phyloP scores from a whole-genome alignment of 345 rosid species.

The Linum lewisii region DNA sequence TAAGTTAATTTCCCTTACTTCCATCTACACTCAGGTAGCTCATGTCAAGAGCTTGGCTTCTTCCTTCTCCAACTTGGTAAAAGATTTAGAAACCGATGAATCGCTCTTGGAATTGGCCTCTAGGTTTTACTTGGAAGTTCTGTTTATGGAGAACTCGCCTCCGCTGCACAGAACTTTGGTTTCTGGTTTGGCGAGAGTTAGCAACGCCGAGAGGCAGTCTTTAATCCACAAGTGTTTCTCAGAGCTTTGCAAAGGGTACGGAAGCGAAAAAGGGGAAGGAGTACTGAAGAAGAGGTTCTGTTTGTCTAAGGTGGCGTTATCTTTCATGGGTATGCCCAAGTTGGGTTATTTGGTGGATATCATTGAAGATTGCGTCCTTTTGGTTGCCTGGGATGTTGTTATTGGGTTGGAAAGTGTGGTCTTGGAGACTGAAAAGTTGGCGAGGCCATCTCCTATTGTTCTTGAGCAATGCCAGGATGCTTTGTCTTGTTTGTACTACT shows the following conservation, averaged over 20 bases:
- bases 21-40: constrained; percentile 62
- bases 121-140: constrained; percentile 50
- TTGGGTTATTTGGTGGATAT: constrained; percentile 68
- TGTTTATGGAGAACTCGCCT: constrained; percentile 73
- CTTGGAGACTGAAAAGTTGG: constrained; percentile 43
- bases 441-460: constrained; percentile 78
- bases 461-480: constrained; percentile 97
- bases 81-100: constrained; percentile 17
- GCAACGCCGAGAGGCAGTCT: constrained; percentile 26
- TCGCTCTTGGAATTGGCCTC: constrained; percentile 26
- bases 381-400: constrained; percentile 62
- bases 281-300: constrained; percentile 41
- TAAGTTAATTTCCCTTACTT: constrained; percentile 53
- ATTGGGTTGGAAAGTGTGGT: constrained; percentile 56
- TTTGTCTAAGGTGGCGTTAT: constrained; percentile 70
- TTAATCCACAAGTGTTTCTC: constrained; percentile 46
- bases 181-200: constrained; percentile 53
- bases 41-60: constrained; percentile 59
- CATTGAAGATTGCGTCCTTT: constrained; percentile 59
- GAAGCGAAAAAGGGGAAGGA: constrained; percentile 23
- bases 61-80: constrained; percentile 42
- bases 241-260: constrained; percentile 54
- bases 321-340: constrained; percentile 86
- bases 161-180: constrained; percentile 75
- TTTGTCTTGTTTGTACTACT: constrained; percentile 81